A percentile compares a stretch with the other conserved stretches of the same genome.
These are phyloP conservation scores for Hypoxylon rubiginosum DNA, from an alignment of 2,329 filamentous ascomycete species.

Conservation along the genomic window DNA sequence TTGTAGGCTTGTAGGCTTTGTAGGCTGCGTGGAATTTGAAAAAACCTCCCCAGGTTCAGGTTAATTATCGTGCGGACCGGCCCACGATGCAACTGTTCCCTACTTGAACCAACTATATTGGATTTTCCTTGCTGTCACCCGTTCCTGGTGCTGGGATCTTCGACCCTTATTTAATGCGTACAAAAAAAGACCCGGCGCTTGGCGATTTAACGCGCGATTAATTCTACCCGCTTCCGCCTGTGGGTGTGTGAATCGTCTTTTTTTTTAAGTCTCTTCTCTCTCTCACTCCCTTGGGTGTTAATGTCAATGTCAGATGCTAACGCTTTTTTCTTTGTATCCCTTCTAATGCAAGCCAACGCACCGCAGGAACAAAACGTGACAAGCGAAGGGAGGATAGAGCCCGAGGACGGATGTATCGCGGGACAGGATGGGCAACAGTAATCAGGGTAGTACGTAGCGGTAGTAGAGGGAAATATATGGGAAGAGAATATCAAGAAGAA, in stretches of 20 bases:
- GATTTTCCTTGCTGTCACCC: slow-evolving; percentile 27
- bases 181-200: slow-evolving; percentile 54
- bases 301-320: slow-evolving; percentile 17
- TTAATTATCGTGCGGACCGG: slow-evolving; percentile 45
- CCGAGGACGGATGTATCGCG: slow-evolving; percentile 14
- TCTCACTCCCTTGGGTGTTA: slow-evolving; percentile 9
- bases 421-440: slow-evolving; percentile 32
- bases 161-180: slow-evolving; percentile 40
- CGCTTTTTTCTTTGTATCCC: slow-evolving; percentile 22
- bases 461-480: slow-evolving; percentile 27
- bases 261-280: slow-evolving; percentile 21
- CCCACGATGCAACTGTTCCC: slow-evolving; percentile 44
- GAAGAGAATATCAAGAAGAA: slow-evolving; percentile 44
- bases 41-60: slow-evolving; percentile 26
- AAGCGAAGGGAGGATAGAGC: slow-evolving; percentile 22
- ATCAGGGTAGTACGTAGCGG: slow-evolving; percentile 35
- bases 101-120: slow-evolving; percentile 33
- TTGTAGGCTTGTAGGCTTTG: neutral
- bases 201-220: slow-evolving; percentile 62
- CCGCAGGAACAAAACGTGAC: slow-evolving; percentile 14
- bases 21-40: slow-evolving; percentile 24
- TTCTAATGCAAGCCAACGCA: slow-evolving; percentile 27
- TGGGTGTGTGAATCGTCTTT: slow-evolving; percentile 44
- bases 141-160: slow-evolving; percentile 37
- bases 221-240: slow-evolving; percentile 54